Evolutionary conservation across 768 basidiomycete genomes (phyloP).

Genomic region (Baorangia bicolor): DNA sequence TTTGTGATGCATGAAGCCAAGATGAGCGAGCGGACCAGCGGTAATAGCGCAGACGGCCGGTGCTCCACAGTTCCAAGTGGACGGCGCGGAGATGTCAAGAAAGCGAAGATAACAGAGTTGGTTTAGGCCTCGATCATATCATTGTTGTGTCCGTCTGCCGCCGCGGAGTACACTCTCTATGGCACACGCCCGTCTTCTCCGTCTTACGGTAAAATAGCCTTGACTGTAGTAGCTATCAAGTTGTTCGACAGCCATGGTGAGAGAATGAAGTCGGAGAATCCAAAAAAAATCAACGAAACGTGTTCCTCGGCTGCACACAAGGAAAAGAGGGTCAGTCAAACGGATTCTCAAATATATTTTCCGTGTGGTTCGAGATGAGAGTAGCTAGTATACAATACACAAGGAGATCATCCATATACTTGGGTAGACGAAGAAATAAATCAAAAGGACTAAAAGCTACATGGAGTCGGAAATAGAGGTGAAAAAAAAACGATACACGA

Average conservation of each 20-base stretch:
- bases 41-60: conserved; percentile 10
- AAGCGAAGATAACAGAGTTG: conserved; percentile 22
- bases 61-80: too few relatives aligned
- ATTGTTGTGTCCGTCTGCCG: conserved; percentile 2
- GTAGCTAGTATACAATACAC: too few relatives aligned
- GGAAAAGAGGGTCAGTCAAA: too few relatives aligned
- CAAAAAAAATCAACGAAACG: background rate
- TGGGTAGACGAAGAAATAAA: too few relatives aligned
- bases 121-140: conserved; percentile 14
- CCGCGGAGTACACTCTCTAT: conserved; percentile 21
- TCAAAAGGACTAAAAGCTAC: too few relatives aligned
- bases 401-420: too few relatives aligned
- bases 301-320: too few relatives aligned
- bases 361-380: too few relatives aligned
- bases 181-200: conserved; percentile 1
- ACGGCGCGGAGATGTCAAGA: conserved; percentile 18
- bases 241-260: background rate
- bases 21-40: conserved; percentile 8
- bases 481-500: too few relatives aligned
- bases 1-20: background rate
- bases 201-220: conserved; percentile 3
- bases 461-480: too few relatives aligned
- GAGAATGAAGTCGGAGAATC: background rate
- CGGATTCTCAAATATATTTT: too few relatives aligned
- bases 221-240: background rate